Evolutionary conservation across 148 eudicot species (phyloP).

Genomic region (Heliamphora exappendiculata): DNA sequence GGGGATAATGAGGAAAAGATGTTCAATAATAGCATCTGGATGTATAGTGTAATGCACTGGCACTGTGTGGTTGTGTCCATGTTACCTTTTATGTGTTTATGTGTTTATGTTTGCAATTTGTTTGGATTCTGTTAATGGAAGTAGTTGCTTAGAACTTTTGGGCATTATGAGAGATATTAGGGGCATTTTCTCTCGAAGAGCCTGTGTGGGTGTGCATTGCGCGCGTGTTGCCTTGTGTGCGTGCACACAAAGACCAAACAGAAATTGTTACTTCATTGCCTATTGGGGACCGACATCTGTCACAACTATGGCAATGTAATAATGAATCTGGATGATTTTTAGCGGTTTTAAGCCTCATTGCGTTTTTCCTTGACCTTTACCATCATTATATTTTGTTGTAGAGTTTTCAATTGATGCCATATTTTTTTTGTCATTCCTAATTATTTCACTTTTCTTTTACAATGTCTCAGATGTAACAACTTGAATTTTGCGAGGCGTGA

Average conservation of each 20-base stretch:
- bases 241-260: no score
- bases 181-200: not conserved
- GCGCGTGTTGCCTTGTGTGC: no score
- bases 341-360: not conserved
- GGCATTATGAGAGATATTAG: not conserved
- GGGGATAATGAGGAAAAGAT: not conserved
- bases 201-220: no score
- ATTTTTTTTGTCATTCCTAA: not conserved
- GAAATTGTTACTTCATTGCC: not conserved
- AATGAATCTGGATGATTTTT: not conserved
- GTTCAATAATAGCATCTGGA: not conserved
- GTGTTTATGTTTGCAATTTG: not conserved
- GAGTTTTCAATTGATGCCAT: not conserved
- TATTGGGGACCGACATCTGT: not conserved
- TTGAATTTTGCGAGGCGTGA: constrained; percentile 93
- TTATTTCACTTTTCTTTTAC: not conserved
- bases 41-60: not conserved
- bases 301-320: not conserved
- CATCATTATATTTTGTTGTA: not conserved
- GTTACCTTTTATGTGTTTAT: not conserved
- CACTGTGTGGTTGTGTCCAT: not conserved
- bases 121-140: not conserved
- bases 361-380: not conserved
- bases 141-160: not conserved
- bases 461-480: constrained; percentile 61